Base-by-base conservation (phyloP, 2,329 filamentous ascomycete species). In the Diaporthe australafricana region DNA sequence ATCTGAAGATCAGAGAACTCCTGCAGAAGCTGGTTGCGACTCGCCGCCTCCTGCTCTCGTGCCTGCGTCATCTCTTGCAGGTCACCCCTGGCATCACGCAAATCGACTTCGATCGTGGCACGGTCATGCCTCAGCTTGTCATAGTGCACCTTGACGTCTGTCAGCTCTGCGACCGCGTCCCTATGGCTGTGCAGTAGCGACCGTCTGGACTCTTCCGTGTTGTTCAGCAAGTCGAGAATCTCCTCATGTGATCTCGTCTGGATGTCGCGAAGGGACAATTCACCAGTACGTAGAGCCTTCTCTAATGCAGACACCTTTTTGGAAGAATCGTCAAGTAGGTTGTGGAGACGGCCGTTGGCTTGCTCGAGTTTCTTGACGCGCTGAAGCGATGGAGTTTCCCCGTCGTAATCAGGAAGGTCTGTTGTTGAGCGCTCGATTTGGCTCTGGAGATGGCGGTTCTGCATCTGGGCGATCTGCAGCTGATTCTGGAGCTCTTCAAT, bases 1-100 rank as follows among this genome's bases (percentile, higher is more conserved):
- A 98, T 98, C 78, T 98, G 96, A 62, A 98, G 86, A 78, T 98
- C 96, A 1, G 95, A 91, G 81, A 96, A 98, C 80, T 98, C 96
- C 77, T 98, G 91, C 32, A 98, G 87, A 35, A 98, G 88, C 80
- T 98, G 95, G 77, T 89, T 94, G 76, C 96, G 93, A 81, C 93
- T 96, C n/a, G 92, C 89, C 9, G 93, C 88, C 81, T 98, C 96
- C 79, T 98, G 94, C 75, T 98, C 96, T 71, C 93, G 90, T 57
- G 94, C 92, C 63, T 90, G 84, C 14, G 90, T 87, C 82, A 97
- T 88, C 77, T 98, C 96, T 75, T 94, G 90, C 11, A 98, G 87
- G 79, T 98, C 96, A 3, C 93, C 95, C 76, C 88, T 92, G 22
- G 91, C 87, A 79, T 98, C 95, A 45, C 95, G 92, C 71, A 98